Evolutionary conservation across 768 basidiomycete species (phyloP).

Genomic region (Hericium alpestre): DNA sequence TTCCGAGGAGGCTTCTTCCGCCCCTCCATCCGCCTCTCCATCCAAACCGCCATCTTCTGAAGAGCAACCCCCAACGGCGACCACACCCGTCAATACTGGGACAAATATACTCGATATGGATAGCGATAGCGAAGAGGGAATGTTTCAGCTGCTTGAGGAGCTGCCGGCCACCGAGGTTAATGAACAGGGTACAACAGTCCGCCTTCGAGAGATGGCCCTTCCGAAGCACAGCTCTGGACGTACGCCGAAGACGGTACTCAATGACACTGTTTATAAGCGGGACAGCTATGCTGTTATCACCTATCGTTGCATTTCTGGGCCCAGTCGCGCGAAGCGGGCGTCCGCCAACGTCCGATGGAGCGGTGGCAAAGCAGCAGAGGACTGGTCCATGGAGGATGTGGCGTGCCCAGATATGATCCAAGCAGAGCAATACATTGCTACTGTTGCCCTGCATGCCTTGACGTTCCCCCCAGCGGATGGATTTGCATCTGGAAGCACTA

Average conservation of each 20-base stretch:
- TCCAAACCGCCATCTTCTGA: too few species aligned
- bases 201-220: slow-evolving; percentile 60
- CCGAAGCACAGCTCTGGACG: slow-evolving; percentile 79
- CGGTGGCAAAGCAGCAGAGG: slow-evolving; percentile 36
- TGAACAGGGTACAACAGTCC: slow-evolving; percentile 40
- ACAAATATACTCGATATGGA: slow-evolving; percentile 41
- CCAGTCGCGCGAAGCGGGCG: slow-evolving; percentile 68
- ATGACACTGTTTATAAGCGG: slow-evolving; percentile 53
- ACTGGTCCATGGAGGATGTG: slow-evolving; percentile 77
- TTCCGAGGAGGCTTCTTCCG: not conserved
- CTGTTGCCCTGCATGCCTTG: slow-evolving; percentile 72
- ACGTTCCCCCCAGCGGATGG: slow-evolving; percentile 54
- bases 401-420: slow-evolving; percentile 71
- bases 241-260: slow-evolving; percentile 65
- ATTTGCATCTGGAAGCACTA: slow-evolving; percentile 44
- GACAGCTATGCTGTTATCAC: slow-evolving; percentile 70
- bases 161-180: slow-evolving; percentile 49
- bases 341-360: slow-evolving; percentile 68
- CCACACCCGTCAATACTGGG: too few species aligned
- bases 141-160: slow-evolving; percentile 67
- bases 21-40: not conserved
- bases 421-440: slow-evolving; percentile 85
- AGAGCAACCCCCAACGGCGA: too few species aligned
- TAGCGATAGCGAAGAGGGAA: slow-evolving; percentile 44
- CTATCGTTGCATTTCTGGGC: slow-evolving; percentile 54